Conservation (phyloP, 83 land plant species). For the Isoetes engelmannii region DNA sequence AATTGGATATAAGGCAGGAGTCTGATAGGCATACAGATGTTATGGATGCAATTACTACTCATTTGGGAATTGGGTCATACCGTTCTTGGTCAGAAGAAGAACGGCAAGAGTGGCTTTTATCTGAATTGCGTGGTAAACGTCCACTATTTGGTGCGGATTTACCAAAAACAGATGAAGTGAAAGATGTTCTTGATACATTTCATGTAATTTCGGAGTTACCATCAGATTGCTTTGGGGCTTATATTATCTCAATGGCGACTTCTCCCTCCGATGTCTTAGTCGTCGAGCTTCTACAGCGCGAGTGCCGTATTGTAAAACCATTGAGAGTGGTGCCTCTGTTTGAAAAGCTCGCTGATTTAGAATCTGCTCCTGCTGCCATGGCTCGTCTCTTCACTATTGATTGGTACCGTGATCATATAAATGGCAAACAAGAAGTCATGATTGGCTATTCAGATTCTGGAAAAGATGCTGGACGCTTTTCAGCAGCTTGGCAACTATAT, state of each 20-base stretch:
- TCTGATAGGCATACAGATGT: slow-evolving; percentile 92
- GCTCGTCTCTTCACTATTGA: slow-evolving; percentile 59
- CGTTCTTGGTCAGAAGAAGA: slow-evolving; percentile 66
- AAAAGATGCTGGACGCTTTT: slow-evolving; percentile 62
- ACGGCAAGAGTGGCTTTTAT: slow-evolving; percentile 55
- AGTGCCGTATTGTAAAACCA: slow-evolving; percentile 51
- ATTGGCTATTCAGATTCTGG: slow-evolving; percentile 78
- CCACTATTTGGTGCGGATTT: slow-evolving; percentile 69
- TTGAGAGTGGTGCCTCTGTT: slow-evolving; percentile 72
- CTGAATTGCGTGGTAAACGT: slow-evolving; percentile 66
- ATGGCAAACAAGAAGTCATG: slow-evolving; percentile 80
- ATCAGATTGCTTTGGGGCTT: slow-evolving; percentile 69
- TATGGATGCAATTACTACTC: slow-evolving; percentile 71
- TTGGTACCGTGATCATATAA: slow-evolving; percentile 56
- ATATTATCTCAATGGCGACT: slow-evolving; percentile 82
- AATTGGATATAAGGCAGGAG: slow-evolving; percentile 84
- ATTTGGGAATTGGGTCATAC: slow-evolving; percentile 81
- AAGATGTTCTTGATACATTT: slow-evolving; percentile 65
- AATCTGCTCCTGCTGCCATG: slow-evolving; percentile 61
- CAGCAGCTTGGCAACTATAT: slow-evolving; percentile 64
- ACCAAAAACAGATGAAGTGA: slow-evolving; percentile 60
- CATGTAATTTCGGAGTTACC: slow-evolving; percentile 64
- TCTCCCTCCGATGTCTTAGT: slow-evolving; percentile 71
- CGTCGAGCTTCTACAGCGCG: slow-evolving; percentile 76
- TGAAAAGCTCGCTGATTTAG: slow-evolving; percentile 76